Evolutionary conservation across 768 basidiomycete species (phyloP).

Genomic region (Pulveroboletus frians): DNA sequence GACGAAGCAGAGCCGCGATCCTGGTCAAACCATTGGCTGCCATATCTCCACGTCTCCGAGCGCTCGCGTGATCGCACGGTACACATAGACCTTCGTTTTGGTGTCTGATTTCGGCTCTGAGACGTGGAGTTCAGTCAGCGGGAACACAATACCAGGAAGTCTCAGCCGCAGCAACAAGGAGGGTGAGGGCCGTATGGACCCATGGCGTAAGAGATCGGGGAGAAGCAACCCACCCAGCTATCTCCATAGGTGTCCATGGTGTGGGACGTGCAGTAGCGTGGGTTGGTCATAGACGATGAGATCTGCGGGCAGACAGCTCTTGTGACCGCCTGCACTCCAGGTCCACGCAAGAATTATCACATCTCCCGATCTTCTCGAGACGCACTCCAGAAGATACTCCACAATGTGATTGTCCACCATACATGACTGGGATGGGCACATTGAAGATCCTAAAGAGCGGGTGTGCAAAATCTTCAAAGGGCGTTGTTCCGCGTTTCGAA

Average conservation of each 20-base stretch:
- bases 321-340: too few species aligned
- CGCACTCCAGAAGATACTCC: too few species aligned
- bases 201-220: too few species aligned
- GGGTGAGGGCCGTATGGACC: neutral
- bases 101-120: neutral
- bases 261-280: neutral
- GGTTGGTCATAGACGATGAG: too few species aligned
- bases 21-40: neutral
- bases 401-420: too few species aligned
- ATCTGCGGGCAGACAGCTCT: too few species aligned
- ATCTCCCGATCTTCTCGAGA: too few species aligned
- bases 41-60: constrained; percentile 3
- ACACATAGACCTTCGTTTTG: neutral
- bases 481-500: too few species aligned
- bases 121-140: neutral
- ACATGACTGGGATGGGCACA: too few species aligned
- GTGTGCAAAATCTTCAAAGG: too few species aligned
- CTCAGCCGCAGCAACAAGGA: neutral
- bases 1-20: neutral
- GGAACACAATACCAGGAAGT: neutral
- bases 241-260: neutral
- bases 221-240: neutral
- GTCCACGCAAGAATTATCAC: too few species aligned
- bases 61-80: neutral
- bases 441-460: too few species aligned